Evolutionary conservation across 805 yeast species (phyloP), one percentile per base, ranked within the genome.

Genomic region (Sugiyamaella mastotermitis): DNA sequence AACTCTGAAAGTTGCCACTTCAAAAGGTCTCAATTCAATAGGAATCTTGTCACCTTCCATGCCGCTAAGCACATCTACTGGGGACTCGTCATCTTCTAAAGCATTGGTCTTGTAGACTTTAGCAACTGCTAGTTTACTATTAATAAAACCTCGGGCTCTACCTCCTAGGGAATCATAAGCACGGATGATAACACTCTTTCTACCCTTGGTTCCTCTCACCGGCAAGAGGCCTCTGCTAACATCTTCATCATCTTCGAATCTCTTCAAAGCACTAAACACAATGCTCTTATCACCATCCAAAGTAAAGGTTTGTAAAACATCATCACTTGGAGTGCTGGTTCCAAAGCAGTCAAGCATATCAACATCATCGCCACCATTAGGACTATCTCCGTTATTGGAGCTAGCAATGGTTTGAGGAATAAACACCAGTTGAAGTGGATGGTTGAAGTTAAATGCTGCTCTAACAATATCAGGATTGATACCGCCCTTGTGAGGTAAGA

Each of bases 161-260:
- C 97, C 97, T 5, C 98, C 98, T 31, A 90, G 66, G 0, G 94
- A 65, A 55, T 90, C 98, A 60, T 87, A 90, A 1, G 86, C 71
- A 50, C 97, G 74, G 21, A 83, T 65, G 18, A 88, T 67, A 19
- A 85, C 63, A 7, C 79, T 71, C 48, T 69, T 70, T 35, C 65
- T 60, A 6, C 71, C 72, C 23, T 56, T 52, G 37, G 60, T 57
- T 32, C 68, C 66, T 16, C 54, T 37, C 31, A 71, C 66, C 7
- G 79, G 74, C 30, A 71, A 57, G 21, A 60, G 53, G 3, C 61
- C 60, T 5, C 47, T 44, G 31, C 47, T 38, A 6, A 53, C 49
- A 30, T 74, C 69, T 32, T 56, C 65, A 56, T 90, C 97, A 53
- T 82, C 86, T 55, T 88, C 97, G 9, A 85, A 87, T 50, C 97